A percentile compares a stretch with the other conserved stretches of the same genome.
These are phyloP conservation scores for Globisporangium heterothallicum DNA, from an alignment of 352 stramenopile genomes.

Conservation along the genomic window DNA sequence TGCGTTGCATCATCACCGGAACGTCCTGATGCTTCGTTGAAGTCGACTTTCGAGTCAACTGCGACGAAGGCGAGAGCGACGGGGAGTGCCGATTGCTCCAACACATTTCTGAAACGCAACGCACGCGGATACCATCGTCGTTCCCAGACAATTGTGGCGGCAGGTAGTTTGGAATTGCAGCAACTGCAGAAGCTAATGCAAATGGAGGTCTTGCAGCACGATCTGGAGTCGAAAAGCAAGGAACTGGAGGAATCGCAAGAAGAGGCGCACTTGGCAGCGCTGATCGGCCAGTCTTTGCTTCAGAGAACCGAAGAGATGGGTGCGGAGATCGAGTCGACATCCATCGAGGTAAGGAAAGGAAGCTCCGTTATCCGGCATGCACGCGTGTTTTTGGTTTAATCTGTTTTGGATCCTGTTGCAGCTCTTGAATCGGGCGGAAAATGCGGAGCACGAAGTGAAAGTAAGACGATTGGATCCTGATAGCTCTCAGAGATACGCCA, in stretches of 20 bases:
- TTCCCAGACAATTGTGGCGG: constrained; percentile 30
- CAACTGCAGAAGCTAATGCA: constrained; percentile 31
- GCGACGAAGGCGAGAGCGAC: neutral
- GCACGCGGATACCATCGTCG: constrained; percentile 18
- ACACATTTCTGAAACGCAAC: constrained; percentile 4
- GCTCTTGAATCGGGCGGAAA: constrained; percentile 32
- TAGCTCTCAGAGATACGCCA: neutral
- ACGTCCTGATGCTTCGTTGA: neutral
- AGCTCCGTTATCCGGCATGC: neutral
- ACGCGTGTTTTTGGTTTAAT: neutral
- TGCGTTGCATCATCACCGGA: neutral
- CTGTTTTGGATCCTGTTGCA: neutral
- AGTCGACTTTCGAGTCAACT: neutral
- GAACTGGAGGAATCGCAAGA: constrained; percentile 43
- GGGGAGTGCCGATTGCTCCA: neutral
- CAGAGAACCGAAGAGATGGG: constrained; percentile 46
- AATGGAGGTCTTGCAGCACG: constrained; percentile 40
- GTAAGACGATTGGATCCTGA: constrained; percentile 7
- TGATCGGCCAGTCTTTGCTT: constrained; percentile 44
- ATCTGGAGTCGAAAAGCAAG: constrained; percentile 42
- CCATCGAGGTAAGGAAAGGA: constrained; percentile 8
- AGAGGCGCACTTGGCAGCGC: constrained; percentile 37
- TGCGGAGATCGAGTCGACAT: constrained; percentile 27
- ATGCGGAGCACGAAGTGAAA: constrained; percentile 36
- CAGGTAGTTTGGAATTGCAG: constrained; percentile 27